These are phyloP conservation scores for Coemansia sp. DNA, from an alignment of 192 early-diverging fungal species.

Conservation along the genomic window DNA sequence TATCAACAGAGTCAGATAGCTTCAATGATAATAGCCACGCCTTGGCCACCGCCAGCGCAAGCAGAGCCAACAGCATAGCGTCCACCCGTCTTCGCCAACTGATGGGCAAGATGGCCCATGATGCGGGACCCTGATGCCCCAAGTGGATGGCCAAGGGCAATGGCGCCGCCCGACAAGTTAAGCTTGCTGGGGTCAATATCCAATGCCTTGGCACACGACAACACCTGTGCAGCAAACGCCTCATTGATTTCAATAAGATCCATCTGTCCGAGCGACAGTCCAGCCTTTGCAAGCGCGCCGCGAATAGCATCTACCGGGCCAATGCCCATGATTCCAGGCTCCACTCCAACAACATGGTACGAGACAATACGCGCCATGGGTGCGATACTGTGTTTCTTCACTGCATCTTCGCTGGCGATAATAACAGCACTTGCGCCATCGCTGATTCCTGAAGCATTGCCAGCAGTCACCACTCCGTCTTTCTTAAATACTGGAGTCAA, in stretches of 20 bases:
- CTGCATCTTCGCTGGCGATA: conserved; percentile 81
- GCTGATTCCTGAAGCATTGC: conserved; percentile 92
- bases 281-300: conserved; percentile 78
- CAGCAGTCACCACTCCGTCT: conserved; percentile 88
- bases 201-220: conserved; percentile 87
- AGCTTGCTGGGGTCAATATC: conserved; percentile 74
- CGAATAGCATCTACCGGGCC: conserved; percentile 92
- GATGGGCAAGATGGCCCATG: conserved; percentile 81
- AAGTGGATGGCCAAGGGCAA: conserved; percentile 92
- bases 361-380: conserved; percentile 85
- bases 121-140: conserved; percentile 96
- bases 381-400: conserved; percentile 74
- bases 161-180: conserved; percentile 91
- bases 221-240: conserved; percentile 93
- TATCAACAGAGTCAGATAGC: conserved; percentile 13
- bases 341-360: conserved; percentile 84
- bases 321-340: conserved; percentile 95
- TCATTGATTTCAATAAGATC: conserved; percentile 95
- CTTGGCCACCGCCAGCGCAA: conserved; percentile 95
- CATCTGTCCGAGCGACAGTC: conserved; percentile 79
- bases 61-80: conserved; percentile 92
- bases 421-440: conserved; percentile 90
- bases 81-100: conserved; percentile 74
- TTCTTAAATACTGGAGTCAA: conserved; percentile 87
- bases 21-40: conserved; percentile 74